These are phyloP conservation scores for Crepidotus variabilis DNA, from an alignment of 768 basidiomycete genomes.

Conservation along the genomic window DNA sequence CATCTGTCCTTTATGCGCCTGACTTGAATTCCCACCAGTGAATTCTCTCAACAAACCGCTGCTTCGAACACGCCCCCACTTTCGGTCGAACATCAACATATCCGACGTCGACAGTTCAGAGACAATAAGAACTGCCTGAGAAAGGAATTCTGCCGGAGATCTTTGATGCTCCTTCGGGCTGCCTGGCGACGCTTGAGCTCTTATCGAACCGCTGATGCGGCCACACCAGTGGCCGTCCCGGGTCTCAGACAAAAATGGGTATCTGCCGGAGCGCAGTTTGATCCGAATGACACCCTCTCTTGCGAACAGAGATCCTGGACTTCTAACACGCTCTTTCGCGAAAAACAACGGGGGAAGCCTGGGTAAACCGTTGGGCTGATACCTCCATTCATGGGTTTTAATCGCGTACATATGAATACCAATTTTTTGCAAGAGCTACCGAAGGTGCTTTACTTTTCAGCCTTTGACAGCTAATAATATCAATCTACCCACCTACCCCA, in stretches of 20 bases:
- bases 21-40: constrained; percentile 27
- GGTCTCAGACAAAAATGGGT: constrained; percentile 1
- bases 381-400: not conserved
- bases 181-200: not conserved
- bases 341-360: not conserved
- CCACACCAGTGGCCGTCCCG: constrained; percentile 3
- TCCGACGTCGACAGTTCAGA: constrained; percentile 29
- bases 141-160: constrained; percentile 19
- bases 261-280: not conserved
- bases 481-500: not conserved
- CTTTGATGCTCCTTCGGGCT: constrained; percentile 1
- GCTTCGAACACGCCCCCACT: constrained; percentile 28
- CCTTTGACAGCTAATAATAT: not conserved
- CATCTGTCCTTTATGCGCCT: constrained; percentile 33
- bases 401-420: not conserved
- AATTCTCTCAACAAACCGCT: constrained; percentile 19
- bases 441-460: not conserved
- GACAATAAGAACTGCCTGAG: constrained; percentile 31
- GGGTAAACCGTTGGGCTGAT: not conserved
- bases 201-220: constrained; percentile 6
- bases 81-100: constrained; percentile 30
- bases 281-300: not conserved
- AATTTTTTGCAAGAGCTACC: not conserved
- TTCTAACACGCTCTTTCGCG: not conserved
- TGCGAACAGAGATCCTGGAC: not conserved